A percentile compares a stretch with the other conserved stretches of the same genome.
Evolutionary conservation across 2,329 filamentous ascomycete species (phyloP).

Genomic region (Fusarium camptoceras): DNA sequence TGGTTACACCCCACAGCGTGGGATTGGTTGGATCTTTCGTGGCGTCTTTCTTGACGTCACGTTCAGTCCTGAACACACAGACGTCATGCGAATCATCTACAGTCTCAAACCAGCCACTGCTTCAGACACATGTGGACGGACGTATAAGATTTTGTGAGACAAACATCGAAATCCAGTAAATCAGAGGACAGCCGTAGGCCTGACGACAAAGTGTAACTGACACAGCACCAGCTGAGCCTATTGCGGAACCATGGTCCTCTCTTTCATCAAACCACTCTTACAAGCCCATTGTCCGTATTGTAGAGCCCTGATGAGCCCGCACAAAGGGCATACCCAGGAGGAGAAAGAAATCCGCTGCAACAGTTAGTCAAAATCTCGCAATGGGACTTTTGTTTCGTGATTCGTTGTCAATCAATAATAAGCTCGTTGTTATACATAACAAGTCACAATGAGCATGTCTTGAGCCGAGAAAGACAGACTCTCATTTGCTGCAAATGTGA

Average conservation of each 20-base stretch:
- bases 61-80: slow-evolving; percentile 26
- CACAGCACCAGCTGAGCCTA: slow-evolving; percentile 27
- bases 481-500: not conserved
- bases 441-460: not conserved
- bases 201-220: slow-evolving; percentile 3
- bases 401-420: not conserved
- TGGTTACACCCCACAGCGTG: slow-evolving; percentile 41
- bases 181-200: not conserved
- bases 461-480: not conserved
- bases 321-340: not conserved
- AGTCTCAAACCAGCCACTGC: slow-evolving; percentile 39
- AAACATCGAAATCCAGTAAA: slow-evolving; percentile 14
- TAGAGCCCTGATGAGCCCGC: not conserved
- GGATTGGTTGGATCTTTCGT: slow-evolving; percentile 48
- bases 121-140: slow-evolving; percentile 37
- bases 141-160: slow-evolving; percentile 32
- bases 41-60: slow-evolving; percentile 48
- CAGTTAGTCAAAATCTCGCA: not conserved
- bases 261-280: not conserved
- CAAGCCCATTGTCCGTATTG: slow-evolving; percentile 1
- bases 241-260: slow-evolving; percentile 10
- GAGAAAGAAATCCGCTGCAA: slow-evolving; percentile 1
- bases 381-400: not conserved
- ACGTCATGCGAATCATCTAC: slow-evolving; percentile 42
- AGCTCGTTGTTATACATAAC: not conserved